A percentile compares a stretch with the other conserved stretches of the same genome.
These are phyloP conservation scores for Penicillium sp. DNA, from an alignment of 2,329 filamentous ascomycete species.

Conservation along the genomic window DNA sequence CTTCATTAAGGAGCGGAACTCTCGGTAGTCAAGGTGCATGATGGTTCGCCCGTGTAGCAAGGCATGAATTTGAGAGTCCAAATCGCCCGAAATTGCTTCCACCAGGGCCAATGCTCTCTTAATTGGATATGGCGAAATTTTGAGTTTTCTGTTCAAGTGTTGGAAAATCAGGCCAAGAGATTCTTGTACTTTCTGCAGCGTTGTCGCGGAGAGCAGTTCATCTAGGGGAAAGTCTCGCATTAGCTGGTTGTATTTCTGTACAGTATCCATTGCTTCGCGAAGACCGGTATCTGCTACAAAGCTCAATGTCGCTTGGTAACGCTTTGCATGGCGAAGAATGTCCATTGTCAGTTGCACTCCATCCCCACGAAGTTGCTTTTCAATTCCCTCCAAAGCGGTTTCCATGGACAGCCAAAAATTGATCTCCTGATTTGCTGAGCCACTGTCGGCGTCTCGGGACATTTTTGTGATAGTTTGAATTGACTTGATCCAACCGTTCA, in stretches of 20 bases:
- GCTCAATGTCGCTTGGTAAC: conserved; percentile 95
- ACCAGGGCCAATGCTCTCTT: conserved; percentile 88
- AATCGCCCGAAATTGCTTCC: conserved; percentile 89
- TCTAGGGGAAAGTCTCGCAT: conserved; percentile 98
- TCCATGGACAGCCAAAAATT: conserved; percentile 99
- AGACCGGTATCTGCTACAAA: conserved; percentile 93
- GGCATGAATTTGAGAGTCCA: conserved; percentile 80
- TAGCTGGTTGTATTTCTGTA: conserved; percentile 97
- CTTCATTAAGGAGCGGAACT: conserved; percentile 82
- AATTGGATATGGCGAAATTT: conserved; percentile 93
- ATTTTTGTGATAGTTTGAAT: conserved; percentile 96
- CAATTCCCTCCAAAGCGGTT: conserved; percentile 84
- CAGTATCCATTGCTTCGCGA: conserved; percentile 92
- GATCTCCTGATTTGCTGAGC: conserved; percentile 92
- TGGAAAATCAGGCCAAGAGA: conserved; percentile 84
- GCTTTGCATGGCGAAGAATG: conserved; percentile 93
- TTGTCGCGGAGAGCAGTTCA: conserved; percentile 87
- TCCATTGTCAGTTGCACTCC: conserved; percentile 89
- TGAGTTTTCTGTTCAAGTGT: conserved; percentile 96
- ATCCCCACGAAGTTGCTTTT: conserved; percentile 79
- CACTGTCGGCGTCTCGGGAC: conserved; percentile 72
- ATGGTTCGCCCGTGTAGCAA: conserved; percentile 81
- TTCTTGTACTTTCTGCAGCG: conserved; percentile 81
- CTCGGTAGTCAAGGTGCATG: conserved; percentile 86
- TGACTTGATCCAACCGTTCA: conserved; percentile 98